Evolutionary conservation across 2,329 filamentous ascomycete species (phyloP).

Genomic region (Diaporthe aspalathi): DNA sequence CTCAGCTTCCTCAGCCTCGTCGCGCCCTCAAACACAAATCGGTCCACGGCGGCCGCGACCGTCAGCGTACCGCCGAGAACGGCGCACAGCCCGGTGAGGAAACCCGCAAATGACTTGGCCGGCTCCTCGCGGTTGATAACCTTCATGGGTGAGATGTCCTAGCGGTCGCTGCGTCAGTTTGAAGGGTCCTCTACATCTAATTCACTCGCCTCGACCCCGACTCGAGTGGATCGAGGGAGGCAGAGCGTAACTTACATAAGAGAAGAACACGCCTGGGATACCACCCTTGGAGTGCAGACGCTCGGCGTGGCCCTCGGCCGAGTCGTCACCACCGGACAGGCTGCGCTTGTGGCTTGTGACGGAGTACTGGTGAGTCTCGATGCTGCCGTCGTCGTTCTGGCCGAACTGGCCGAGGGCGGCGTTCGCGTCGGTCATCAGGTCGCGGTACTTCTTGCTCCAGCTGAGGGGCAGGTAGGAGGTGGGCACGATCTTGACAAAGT

Average conservation of each 20-base stretch:
- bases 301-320: constrained; percentile 90
- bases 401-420: constrained; percentile 77
- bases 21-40: constrained; percentile 89
- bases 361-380: constrained; percentile 98
- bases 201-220: neutral
- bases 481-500: constrained; percentile 98
- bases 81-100: constrained; percentile 93
- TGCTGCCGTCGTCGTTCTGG: constrained; percentile 76
- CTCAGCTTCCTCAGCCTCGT: constrained; percentile 88
- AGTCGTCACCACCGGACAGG: constrained; percentile 83
- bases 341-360: constrained; percentile 97
- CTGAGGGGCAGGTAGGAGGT: constrained; percentile 94
- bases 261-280: constrained; percentile 98
- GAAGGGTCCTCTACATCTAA: neutral
- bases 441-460: constrained; percentile 74
- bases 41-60: constrained; percentile 92
- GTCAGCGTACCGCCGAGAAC: constrained; percentile 95
- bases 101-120: constrained; percentile 89
- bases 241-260: constrained; percentile 76
- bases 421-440: constrained; percentile 59
- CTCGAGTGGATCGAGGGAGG: neutral
- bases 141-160: constrained; percentile 99
- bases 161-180: constrained; percentile 41
- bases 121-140: constrained; percentile 96
- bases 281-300: constrained; percentile 89